A percentile compares a stretch with the other conserved stretches of the same genome.
Conservation (phyloP, 2,329 filamentous ascomycete species). For the Nigrospora oryzae region DNA sequence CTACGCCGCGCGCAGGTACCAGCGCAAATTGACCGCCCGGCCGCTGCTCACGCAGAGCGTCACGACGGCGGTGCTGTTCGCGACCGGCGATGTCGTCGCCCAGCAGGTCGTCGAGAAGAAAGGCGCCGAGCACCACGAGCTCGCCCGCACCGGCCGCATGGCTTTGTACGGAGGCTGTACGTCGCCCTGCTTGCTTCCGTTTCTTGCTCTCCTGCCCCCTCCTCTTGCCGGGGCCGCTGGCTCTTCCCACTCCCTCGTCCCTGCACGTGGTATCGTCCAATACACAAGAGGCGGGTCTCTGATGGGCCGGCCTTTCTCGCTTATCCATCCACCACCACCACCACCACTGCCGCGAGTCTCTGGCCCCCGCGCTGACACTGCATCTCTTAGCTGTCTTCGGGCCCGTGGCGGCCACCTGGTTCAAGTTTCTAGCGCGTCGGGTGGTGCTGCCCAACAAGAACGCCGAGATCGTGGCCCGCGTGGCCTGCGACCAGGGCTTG, state of each 20-base stretch:
- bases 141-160: constrained; percentile 68
- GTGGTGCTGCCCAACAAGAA: constrained; percentile 57
- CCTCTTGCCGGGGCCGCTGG: neutral
- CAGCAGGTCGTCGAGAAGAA: constrained; percentile 85
- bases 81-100: constrained; percentile 80
- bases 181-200: constrained; percentile 17
- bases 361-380: neutral
- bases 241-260: too few relatives aligned
- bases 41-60: constrained; percentile 86
- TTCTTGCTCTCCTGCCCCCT: neutral
- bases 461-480: constrained; percentile 66
- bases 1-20: constrained; percentile 56
- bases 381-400: constrained; percentile 63
- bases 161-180: constrained; percentile 68
- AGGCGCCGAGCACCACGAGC: constrained; percentile 68
- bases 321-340: too few relatives aligned
- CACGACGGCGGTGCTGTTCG: constrained; percentile 87
- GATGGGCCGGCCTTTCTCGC: too few relatives aligned
- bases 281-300: too few relatives aligned
- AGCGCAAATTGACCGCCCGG: constrained; percentile 67
- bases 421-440: constrained; percentile 64
- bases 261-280: too few relatives aligned
- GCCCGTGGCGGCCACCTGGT: constrained; percentile 82
- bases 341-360: too few relatives aligned
- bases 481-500: constrained; percentile 69